These are phyloP conservation scores for Beauveria sp. DNA, from an alignment of 2,329 filamentous ascomycete genomes.

Conservation along the genomic window DNA sequence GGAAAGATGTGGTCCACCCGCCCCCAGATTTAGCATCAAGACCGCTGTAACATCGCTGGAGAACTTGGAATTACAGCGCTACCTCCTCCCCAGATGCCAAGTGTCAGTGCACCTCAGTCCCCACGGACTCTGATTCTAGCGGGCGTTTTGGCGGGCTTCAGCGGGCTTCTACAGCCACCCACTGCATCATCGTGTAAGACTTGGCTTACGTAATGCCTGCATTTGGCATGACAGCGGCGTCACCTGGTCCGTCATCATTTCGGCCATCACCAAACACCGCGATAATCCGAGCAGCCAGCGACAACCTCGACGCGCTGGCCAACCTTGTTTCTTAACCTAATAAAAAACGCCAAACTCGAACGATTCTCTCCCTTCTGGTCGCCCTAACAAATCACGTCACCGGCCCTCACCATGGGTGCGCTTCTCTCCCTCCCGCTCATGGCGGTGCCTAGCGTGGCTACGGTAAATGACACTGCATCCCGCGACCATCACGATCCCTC, in stretches of 20 bases:
- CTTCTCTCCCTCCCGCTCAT: constrained; percentile 83
- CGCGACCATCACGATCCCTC: neutral
- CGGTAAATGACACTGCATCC: constrained; percentile 51
- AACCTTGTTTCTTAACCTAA: neutral
- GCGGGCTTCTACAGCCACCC: neutral
- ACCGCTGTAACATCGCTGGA: neutral
- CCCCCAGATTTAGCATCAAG: neutral
- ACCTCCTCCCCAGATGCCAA: too few relatives aligned
- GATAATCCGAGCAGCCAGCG: neutral
- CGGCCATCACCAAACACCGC: constrained; percentile 5
- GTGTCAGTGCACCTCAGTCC: neutral
- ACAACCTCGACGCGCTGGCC: neutral
- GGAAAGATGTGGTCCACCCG: neutral
- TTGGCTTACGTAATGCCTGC: neutral
- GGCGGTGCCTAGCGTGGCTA: constrained; percentile 76
- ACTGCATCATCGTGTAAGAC: neutral
- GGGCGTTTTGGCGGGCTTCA: neutral
- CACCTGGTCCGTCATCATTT: constrained; percentile 7
- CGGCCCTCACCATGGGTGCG: constrained; percentile 65
- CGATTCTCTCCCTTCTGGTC: neutral
- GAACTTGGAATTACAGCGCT: neutral
- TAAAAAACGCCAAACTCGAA: neutral
- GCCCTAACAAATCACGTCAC: neutral
- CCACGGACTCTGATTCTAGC: neutral
- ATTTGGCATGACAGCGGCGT: neutral